These are phyloP conservation scores for Aegilops bicornis DNA, from an alignment of 176 grass and related monocot species.

Conservation along the genomic window DNA sequence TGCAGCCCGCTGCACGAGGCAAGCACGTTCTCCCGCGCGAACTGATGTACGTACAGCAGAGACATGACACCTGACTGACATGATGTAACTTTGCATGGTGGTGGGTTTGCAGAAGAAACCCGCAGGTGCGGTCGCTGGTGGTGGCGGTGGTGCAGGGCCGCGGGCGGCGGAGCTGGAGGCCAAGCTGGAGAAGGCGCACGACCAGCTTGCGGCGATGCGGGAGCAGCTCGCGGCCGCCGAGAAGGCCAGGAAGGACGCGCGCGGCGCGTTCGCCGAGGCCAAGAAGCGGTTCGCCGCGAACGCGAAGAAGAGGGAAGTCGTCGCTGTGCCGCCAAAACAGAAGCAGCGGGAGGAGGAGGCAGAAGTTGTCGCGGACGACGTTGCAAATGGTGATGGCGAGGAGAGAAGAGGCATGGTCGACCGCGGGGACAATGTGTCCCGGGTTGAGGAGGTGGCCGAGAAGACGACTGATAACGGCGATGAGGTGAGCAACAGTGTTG, in stretches of 20 bases:
- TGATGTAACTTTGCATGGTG: background rate
- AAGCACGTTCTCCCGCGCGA: background rate
- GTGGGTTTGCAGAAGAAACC: constrained; percentile 56
- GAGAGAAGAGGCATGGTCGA: constrained; percentile 2
- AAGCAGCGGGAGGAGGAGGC: background rate
- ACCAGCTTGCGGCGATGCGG: constrained; percentile 53
- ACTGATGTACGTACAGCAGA: background rate
- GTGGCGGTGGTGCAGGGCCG: constrained; percentile 33
- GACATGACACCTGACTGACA: background rate
- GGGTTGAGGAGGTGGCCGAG: background rate
- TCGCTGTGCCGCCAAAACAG: constrained; percentile 1
- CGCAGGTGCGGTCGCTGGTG: background rate
- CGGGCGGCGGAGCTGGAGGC: constrained; percentile 60
- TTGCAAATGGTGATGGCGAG: background rate
- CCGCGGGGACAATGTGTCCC: background rate
- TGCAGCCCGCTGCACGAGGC: constrained; percentile 70
- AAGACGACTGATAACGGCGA: background rate
- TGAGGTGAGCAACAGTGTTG: background rate
- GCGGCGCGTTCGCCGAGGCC: constrained; percentile 45
- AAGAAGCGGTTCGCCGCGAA: constrained; percentile 53
- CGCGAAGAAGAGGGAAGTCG: constrained; percentile 16
- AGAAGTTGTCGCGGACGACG: background rate
- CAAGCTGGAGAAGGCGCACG: constrained; percentile 65
- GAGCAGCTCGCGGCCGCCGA: constrained; percentile 63
- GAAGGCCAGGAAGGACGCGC: constrained; percentile 64